Conservation (phyloP, 2,329 filamentous ascomycete species). For the Fusarium siculi region DNA sequence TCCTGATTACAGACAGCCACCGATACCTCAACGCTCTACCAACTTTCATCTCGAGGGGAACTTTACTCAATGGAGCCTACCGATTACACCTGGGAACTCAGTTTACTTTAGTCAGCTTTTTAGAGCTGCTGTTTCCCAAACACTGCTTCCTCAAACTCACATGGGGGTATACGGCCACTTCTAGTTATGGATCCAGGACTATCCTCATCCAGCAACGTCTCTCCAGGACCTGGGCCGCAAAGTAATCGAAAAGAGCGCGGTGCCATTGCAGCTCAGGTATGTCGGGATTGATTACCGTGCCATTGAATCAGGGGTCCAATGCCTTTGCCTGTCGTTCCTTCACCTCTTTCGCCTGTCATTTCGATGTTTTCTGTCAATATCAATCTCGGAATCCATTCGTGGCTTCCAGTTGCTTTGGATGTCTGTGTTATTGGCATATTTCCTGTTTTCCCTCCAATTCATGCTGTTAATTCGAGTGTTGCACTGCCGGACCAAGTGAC, state of each 20-base stretch:
- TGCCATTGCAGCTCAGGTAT: slow-evolving; percentile 54
- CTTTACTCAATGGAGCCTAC: slow-evolving; percentile 39
- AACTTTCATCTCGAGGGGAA: slow-evolving; percentile 8
- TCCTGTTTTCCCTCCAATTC: too few species aligned
- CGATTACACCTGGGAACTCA: slow-evolving; percentile 21
- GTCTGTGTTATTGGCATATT: neutral
- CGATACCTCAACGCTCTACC: slow-evolving; percentile 27
- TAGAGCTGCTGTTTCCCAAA: slow-evolving; percentile 36
- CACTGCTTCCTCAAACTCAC: slow-evolving; percentile 14
- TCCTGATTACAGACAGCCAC: slow-evolving; percentile 11
- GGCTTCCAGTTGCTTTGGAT: neutral
- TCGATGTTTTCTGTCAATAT: neutral
- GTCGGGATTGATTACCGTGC: slow-evolving; percentile 4
- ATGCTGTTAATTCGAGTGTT: neutral
- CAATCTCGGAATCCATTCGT: neutral
- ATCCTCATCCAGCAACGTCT: slow-evolving; percentile 46
- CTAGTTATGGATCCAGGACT: slow-evolving; percentile 42
- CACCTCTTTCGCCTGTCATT: neutral
- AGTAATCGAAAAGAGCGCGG: slow-evolving; percentile 52
- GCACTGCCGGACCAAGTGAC: neutral
- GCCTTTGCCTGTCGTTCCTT: neutral
- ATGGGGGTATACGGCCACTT: slow-evolving; percentile 36
- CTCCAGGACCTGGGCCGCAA: slow-evolving; percentile 48
- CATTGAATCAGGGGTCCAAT: neutral
- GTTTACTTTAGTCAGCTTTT: slow-evolving; percentile 38